phyloP scores from a whole-genome alignment of 1,284 basidiomycete genomes.

The Coniferiporia weirii region DNA sequence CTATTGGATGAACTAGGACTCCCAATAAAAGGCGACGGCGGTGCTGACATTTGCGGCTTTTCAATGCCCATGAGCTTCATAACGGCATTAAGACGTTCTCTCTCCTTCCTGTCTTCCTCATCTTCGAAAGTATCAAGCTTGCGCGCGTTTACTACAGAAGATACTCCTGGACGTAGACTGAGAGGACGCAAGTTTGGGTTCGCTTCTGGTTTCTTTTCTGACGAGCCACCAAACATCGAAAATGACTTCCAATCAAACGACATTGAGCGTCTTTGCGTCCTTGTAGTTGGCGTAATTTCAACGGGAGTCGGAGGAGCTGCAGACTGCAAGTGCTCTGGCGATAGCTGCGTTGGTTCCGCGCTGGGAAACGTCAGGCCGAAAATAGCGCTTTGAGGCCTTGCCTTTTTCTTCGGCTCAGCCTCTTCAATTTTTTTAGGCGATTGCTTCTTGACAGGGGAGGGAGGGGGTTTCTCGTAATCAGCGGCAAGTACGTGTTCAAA shows the following conservation, averaged over 20 bases:
- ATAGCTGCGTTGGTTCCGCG: conserved; percentile 29
- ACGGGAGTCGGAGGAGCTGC: conserved; percentile 16
- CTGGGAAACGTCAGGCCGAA: conserved; percentile 42
- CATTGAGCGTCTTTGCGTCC: conserved; percentile 62
- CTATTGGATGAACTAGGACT: conserved; percentile 2
- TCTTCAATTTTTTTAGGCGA: conserved; percentile 19
- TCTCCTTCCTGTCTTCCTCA: conserved; percentile 80
- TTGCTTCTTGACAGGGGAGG: conserved; percentile 21
- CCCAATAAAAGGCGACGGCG: conserved; percentile 34
- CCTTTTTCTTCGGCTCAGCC: conserved; percentile 31
- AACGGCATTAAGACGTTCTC: conserved; percentile 79
- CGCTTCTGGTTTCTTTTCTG: conserved; percentile 54
- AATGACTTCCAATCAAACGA: conserved; percentile 80
- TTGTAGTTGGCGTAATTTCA: conserved; percentile 30
- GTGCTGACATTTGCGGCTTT: conserved; percentile 35
- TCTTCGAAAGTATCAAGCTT: conserved; percentile 80
- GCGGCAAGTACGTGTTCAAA: conserved; percentile 90
- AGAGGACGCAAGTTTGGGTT: conserved; percentile 59
- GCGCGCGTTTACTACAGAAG: conserved; percentile 52
- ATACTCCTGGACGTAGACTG: conserved; percentile 60
- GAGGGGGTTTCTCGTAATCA: conserved; percentile 63
- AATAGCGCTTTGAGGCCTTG: conserved; percentile 55
- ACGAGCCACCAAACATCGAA: conserved; percentile 52
- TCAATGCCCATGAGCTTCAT: conserved; percentile 92
- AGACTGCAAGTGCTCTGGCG: conserved; percentile 16